Percentiles rank a stretch among this genome's conserved stretches.
These are phyloP conservation scores for Mollisia scopiformis DNA, from an alignment of 2,329 filamentous ascomycete genomes.

Conservation along the genomic window DNA sequence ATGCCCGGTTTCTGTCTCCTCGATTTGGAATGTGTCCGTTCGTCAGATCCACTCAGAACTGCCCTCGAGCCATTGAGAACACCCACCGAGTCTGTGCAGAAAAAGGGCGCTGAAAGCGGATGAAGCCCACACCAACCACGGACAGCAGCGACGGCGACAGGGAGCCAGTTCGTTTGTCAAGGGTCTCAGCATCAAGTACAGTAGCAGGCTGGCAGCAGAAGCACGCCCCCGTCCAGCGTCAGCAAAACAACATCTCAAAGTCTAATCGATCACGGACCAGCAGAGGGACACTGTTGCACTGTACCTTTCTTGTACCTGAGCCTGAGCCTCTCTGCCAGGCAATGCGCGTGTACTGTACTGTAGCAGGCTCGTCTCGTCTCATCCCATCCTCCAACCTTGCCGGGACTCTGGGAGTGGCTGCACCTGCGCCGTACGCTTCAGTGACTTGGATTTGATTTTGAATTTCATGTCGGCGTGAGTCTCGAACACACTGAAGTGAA, in stretches of 20 bases:
- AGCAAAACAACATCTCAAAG: not conserved
- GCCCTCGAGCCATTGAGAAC: not conserved
- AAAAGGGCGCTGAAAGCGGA: slow-evolving; percentile 1
- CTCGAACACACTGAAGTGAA: too few species aligned
- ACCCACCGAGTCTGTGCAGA: not conserved
- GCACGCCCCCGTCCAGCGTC: too few species aligned
- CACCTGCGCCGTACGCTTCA: too few species aligned
- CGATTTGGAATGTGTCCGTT: not conserved
- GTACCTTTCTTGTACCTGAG: not conserved
- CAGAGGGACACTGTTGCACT: too few species aligned
- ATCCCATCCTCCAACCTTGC: not conserved
- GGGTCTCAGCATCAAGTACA: not conserved
- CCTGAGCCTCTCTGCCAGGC: too few species aligned
- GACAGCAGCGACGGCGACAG: not conserved
- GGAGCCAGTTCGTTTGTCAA: too few species aligned
- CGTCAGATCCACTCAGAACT: not conserved
- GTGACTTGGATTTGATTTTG: too few species aligned
- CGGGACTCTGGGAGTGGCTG: too few species aligned
- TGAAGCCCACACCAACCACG: not conserved
- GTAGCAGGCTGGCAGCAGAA: not conserved
- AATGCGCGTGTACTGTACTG: too few species aligned
- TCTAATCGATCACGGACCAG: not conserved
- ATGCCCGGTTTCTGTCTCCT: not conserved
- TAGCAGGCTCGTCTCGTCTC: not conserved
- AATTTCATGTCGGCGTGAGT: too few species aligned